Conservation (phyloP, 2,329 filamentous ascomycete species). For the Apiospora arundinis region DNA sequence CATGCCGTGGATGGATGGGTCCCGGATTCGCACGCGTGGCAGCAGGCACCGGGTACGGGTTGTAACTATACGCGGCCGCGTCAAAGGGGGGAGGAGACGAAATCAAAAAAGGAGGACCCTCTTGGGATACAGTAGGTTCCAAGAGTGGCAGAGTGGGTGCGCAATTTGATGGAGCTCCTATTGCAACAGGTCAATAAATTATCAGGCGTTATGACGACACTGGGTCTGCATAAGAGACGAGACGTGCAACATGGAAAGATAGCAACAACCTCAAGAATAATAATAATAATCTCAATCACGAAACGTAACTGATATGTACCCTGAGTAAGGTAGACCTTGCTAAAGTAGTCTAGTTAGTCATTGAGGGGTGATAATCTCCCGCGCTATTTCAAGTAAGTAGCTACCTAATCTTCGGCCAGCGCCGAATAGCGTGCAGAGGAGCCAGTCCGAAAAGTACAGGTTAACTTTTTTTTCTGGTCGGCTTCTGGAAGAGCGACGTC, state of each 20-base stretch:
- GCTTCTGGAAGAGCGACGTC: slow-evolving; percentile 11
- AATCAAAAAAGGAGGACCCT: not conserved
- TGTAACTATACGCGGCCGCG: slow-evolving; percentile 12
- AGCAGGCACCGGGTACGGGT: slow-evolving; percentile 12
- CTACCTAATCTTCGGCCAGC: not conserved
- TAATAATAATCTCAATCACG: not conserved
- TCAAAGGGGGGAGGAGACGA: not conserved
- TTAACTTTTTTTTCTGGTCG: not conserved
- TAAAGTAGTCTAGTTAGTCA: not conserved
- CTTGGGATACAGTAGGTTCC: not conserved
- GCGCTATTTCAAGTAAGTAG: not conserved
- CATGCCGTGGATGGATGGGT: not conserved
- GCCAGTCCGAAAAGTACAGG: not conserved
- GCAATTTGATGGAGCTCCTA: not conserved
- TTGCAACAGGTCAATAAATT: slow-evolving; percentile 5
- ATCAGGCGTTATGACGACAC: slow-evolving; percentile 8
- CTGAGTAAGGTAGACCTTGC: not conserved
- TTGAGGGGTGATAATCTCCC: not conserved
- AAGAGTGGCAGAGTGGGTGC: not conserved
- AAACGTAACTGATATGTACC: slow-evolving; percentile 7
- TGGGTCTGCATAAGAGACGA: not conserved
- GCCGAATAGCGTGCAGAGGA: not conserved
- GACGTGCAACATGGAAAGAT: not conserved
- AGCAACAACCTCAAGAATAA: not conserved
- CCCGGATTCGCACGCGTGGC: slow-evolving; percentile 9